Base-by-base conservation (phyloP, 345 rosid species). In the Turritis glabra region DNA sequence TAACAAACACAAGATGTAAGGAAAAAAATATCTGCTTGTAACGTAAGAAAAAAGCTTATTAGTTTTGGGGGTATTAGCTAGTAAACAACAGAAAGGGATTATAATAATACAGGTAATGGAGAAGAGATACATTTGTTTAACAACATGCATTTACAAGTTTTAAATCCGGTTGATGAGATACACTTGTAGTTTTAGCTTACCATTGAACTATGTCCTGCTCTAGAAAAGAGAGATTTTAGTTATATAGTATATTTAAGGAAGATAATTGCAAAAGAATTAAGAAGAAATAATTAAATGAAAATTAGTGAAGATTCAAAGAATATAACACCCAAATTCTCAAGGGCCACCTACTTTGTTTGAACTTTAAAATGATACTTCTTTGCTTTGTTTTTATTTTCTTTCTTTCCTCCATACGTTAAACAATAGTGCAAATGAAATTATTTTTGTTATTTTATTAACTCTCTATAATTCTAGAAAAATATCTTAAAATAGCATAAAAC, bases 311-410 rank as follows among this genome's bases (percentile, higher is more conserved):
- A 57, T 18, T 32, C 9, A 74, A 48, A 50, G 40, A 37, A 37
- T 54, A 54, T 35, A 57, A 66, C 78, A 66, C 64, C 71, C 56
- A 73, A 73, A 47, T 47, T 57, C 25, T 57, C 59, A 46, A 46
- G 65, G 38, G 66, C 44, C 67, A 66, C 23, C 50, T 23, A 33
- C 51, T 55, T 64, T 64, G 44, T 43, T 73, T 64, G 71, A 43
- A 60, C 51, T 35, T 59, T 33, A 71, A 37, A 44, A 30, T 12
- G 41, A 51, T 52, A 52, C 40, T 29, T 33, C 5, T 43, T 41
- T 55, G n/a, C 43, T 62, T 17, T 65, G 56, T 44, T 53, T 64
- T 64, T 64, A n/a, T 41, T 44, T 64, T 27, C 22, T 40, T 30
- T 19, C 54, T 51, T 62, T 53, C 50, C 23, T 29, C 15, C 60